Percentiles rank a stretch among this genome's conserved stretches.
Conservation (phyloP, 352 stramenopile genomes). For the Pythium brassicae region DNA sequence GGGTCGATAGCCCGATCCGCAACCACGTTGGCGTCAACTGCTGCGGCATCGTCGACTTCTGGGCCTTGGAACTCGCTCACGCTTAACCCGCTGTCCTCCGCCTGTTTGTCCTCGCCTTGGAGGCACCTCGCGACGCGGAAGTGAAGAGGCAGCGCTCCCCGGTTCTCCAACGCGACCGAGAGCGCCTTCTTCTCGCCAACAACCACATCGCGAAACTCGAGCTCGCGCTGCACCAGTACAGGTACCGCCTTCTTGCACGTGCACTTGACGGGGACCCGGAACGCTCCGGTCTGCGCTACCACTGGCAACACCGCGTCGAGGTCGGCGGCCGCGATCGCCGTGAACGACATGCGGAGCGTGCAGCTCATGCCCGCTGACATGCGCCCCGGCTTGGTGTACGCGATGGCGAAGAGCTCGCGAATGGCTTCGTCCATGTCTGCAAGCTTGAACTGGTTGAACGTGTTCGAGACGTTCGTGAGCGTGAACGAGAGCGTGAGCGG, state of each 20-base stretch:
- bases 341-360: constrained; percentile 68
- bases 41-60: constrained; percentile 7
- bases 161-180: constrained; percentile 58
- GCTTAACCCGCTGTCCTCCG: neutral
- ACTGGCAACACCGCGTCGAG: constrained; percentile 59
- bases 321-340: constrained; percentile 49
- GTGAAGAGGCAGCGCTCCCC: constrained; percentile 59
- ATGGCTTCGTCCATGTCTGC: constrained; percentile 67
- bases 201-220: constrained; percentile 73
- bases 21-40: neutral
- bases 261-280: constrained; percentile 76
- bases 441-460: constrained; percentile 91
- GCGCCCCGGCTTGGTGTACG: constrained; percentile 79
- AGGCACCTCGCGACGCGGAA: constrained; percentile 23
- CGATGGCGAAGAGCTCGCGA: constrained; percentile 85
- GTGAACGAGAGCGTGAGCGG: constrained; percentile 57
- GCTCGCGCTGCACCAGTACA: constrained; percentile 25
- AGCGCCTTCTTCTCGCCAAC: constrained; percentile 70
- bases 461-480: constrained; percentile 90
- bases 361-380: constrained; percentile 90
- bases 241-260: constrained; percentile 81
- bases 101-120: neutral
- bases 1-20: neutral
- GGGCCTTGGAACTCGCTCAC: constrained; percentile 1
- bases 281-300: constrained; percentile 73